These are phyloP conservation scores for Podaxis carcinomalis DNA, from an alignment of 768 basidiomycete species.

Conservation along the genomic window DNA sequence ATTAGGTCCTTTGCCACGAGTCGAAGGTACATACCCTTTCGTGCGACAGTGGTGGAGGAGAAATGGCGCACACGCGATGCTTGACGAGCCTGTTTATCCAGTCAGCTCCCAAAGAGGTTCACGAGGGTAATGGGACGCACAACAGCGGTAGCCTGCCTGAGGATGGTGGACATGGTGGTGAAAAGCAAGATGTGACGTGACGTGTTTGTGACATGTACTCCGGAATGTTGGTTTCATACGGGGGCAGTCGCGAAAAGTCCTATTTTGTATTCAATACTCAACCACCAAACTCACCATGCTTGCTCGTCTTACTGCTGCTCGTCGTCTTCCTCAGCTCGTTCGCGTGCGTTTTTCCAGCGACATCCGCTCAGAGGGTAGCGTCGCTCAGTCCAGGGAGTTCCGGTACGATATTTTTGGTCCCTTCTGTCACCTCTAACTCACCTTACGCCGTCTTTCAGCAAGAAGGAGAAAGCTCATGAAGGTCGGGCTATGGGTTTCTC, in stretches of 20 bases:
- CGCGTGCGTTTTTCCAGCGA: constrained; percentile 34
- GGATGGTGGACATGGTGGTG: constrained; percentile 64
- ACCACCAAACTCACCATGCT: constrained; percentile 32
- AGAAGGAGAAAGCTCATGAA: constrained; percentile 73
- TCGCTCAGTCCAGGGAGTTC: constrained; percentile 61
- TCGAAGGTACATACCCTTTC: constrained; percentile 51
- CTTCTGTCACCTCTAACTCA: constrained; percentile 15
- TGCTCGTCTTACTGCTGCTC: constrained; percentile 31
- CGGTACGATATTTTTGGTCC: constrained; percentile 33
- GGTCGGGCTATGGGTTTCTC: constrained; percentile 11
- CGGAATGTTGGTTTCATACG: background rate
- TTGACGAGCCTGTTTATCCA: constrained; percentile 41
- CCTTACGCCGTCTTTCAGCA: constrained; percentile 33
- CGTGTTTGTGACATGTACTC: constrained; percentile 23
- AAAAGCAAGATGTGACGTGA: constrained; percentile 37
- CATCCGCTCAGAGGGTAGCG: constrained; percentile 48
- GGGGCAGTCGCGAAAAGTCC: background rate
- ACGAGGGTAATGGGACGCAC: constrained; percentile 28
- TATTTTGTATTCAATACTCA: constrained; percentile 13
- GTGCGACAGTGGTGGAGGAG: constrained; percentile 53
- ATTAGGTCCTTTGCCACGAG: constrained; percentile 24
- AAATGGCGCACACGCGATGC: constrained; percentile 51
- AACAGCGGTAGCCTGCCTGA: constrained; percentile 52
- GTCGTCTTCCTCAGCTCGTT: constrained; percentile 36
- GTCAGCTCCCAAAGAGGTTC: background rate